Conservation (phyloP, 768 basidiomycete species). For the Auricularia sp. region DNA sequence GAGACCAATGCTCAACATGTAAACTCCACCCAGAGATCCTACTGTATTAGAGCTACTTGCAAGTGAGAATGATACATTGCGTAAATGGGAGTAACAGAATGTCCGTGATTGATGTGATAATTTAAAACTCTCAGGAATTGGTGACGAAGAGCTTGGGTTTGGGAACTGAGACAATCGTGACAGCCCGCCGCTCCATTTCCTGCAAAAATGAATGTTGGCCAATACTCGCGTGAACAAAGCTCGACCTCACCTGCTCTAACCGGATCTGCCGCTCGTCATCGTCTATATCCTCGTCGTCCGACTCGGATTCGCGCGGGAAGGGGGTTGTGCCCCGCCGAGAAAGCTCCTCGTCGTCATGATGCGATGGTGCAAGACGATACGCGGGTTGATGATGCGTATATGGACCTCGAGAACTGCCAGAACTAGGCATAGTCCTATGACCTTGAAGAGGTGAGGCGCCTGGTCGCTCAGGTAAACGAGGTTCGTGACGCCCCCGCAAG, state of each 20-base stretch:
- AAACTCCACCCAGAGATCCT: background rate
- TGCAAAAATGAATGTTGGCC: background rate
- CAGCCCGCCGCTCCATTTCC: slow-evolving; percentile 72
- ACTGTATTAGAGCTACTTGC: background rate
- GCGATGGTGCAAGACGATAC: slow-evolving; percentile 33
- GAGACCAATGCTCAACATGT: too few relatives aligned
- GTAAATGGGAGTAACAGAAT: background rate
- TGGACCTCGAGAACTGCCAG: slow-evolving; percentile 31
- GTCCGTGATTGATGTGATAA: background rate
- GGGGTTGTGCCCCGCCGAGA: slow-evolving; percentile 30
- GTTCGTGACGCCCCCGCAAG: slow-evolving; percentile 26
- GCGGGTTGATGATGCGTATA: slow-evolving; percentile 56
- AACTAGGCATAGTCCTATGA: slow-evolving; percentile 5
- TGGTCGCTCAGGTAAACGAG: slow-evolving; percentile 12
- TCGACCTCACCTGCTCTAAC: slow-evolving; percentile 43
- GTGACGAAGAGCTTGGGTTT: slow-evolving; percentile 64
- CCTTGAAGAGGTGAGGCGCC: slow-evolving; percentile 21
- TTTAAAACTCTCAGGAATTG: slow-evolving; percentile 40
- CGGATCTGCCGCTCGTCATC: slow-evolving; percentile 61
- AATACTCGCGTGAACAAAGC: background rate
- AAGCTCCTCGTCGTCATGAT: slow-evolving; percentile 32
- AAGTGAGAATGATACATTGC: background rate
- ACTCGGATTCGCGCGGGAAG: slow-evolving; percentile 29
- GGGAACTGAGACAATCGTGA: slow-evolving; percentile 69
- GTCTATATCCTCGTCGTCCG: slow-evolving; percentile 38